Evolutionary conservation across 2,329 filamentous ascomycete genomes (phyloP).

Genomic region (Colletotrichum higginsianum): DNA sequence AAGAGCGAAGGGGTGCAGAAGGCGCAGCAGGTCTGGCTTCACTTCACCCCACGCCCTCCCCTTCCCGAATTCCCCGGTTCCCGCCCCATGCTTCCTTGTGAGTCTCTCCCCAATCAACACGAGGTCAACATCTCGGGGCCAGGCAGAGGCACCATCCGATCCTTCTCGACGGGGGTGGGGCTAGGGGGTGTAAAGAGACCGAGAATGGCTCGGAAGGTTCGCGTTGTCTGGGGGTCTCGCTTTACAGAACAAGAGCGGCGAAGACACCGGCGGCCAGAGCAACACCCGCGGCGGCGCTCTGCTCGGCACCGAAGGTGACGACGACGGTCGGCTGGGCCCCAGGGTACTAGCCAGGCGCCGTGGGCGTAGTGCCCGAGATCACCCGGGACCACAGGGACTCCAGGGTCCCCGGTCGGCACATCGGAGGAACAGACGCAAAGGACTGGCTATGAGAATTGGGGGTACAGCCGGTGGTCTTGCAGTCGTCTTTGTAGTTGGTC

Average conservation of each 20-base stretch:
- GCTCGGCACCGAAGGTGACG: too few relatives aligned
- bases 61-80: not conserved
- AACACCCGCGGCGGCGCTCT: too few relatives aligned
- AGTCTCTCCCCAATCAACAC: conserved; percentile 18
- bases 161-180: not conserved
- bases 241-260: conserved; percentile 34
- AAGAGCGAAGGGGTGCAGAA: conserved; percentile 16
- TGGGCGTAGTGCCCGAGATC: not conserved
- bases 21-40: conserved; percentile 34
- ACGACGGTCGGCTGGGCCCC: conserved; percentile 21
- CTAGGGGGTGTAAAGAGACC: not conserved
- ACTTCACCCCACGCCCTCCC: conserved; percentile 1
- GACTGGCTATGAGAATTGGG: conserved; percentile 23
- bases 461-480: conserved; percentile 11
- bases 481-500: not conserved
- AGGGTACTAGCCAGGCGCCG: not conserved
- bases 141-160: not conserved
- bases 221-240: not conserved
- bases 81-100: not conserved
- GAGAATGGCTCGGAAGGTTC: not conserved
- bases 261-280: conserved; percentile 28
- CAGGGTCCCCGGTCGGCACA: not conserved
- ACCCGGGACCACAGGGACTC: not conserved
- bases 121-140: not conserved
- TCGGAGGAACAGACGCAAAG: not conserved